These are phyloP conservation scores for Trichoderma erinaceum DNA, from an alignment of 495 filamentous ascomycete genomes.

Conservation along the genomic window DNA sequence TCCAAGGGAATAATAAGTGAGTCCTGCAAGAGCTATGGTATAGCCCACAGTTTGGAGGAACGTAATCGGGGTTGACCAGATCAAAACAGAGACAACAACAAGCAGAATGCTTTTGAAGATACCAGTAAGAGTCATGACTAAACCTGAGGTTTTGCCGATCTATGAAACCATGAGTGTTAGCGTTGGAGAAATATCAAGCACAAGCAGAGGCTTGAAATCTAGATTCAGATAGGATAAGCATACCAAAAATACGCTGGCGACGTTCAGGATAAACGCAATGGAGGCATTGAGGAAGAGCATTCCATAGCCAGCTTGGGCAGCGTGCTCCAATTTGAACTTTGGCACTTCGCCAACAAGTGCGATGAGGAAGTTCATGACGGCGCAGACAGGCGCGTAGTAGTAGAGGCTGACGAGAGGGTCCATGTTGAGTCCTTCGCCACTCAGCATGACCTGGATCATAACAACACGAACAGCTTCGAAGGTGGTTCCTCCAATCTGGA, in stretches of 20 bases:
- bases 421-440: conserved; percentile 64
- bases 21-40: conserved; percentile 53
- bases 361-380: conserved; percentile 64
- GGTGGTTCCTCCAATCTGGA: conserved; percentile 61
- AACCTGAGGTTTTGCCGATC: conserved; percentile 71
- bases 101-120: conserved; percentile 74
- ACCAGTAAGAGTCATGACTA: conserved; percentile 70
- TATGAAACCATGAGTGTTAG: conserved; percentile 24
- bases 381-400: conserved; percentile 77
- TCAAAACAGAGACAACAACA: conserved; percentile 54
- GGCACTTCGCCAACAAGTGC: conserved; percentile 54
- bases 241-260: conserved; percentile 71
- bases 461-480: conserved; percentile 74
- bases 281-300: conserved; percentile 59
- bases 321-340: conserved; percentile 45
- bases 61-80: conserved; percentile 59
- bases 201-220: not conserved
- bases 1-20: conserved; percentile 64
- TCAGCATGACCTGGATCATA: conserved; percentile 69
- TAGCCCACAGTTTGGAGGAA: conserved; percentile 60
- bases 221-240: conserved; percentile 14
- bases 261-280: conserved; percentile 73
- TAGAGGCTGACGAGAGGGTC: conserved; percentile 79
- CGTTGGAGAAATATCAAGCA: conserved; percentile 12
- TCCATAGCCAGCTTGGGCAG: conserved; percentile 50